Base-by-base conservation (phyloP, 208 protist genomes). In the Trypanosoma congolense region DNA sequence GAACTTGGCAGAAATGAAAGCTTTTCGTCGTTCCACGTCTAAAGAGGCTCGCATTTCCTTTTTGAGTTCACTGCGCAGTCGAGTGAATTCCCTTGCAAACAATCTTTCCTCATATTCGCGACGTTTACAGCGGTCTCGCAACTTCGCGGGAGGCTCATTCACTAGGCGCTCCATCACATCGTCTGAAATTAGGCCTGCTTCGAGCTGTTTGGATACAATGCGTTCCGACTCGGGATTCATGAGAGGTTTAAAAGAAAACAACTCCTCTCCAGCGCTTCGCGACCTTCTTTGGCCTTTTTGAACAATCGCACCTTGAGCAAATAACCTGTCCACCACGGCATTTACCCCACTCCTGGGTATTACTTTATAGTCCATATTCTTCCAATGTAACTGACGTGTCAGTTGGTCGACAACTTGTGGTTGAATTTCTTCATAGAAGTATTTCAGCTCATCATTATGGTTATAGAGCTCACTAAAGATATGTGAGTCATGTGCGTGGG, bases 391-490 rank as follows among this genome's bases (percentile, higher is more conserved):
- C 2, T 61, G 66, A 18, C 57, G 43, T 47, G 85, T 77, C 33
- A 83, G 43, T 55, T 87, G 61, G 44, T 83, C 51, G 29, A 90
- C 65, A 2, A 87, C 62, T 54, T 75, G 61, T 19, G 79, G 75
- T 19, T 65, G 73, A 26, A 90, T 52, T 24, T 75, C 73, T 1
- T 52, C 53, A 26, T 70, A 41, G 45, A 90, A 95, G 22, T 66
- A 29, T 18, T 80, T 66, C 21, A 70, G 71, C 24, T 72, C 73
- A 54, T 83, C 56, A 2, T 80, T 73, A 28, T 89, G 75, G 0
- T 63, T 18, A 63, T 87, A 92, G 5, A 95, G 58, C 2, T 80
- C 40, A 31, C 73, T 68, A 52, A 84, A 87, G 6, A 92, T 73
- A 26, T 47, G 52, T 1, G 54, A 48, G 19, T 68, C 63, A 14